Conservation (phyloP, 2,329 filamentous ascomycete genomes). For the Fusarium mexicanum region DNA sequence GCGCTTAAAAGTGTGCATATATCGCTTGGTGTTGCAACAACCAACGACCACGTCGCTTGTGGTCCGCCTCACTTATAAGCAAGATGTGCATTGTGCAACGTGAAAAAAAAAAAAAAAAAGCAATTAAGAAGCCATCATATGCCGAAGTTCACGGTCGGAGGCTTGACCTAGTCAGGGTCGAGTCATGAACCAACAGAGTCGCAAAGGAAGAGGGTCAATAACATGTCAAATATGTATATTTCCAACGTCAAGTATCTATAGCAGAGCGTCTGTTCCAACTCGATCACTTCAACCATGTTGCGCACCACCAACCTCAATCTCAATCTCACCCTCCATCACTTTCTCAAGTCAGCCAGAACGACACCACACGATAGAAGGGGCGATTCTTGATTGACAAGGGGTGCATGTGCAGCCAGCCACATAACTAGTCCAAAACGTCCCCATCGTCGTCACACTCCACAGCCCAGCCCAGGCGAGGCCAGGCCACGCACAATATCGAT, state of each 20-base stretch:
- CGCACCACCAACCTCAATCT: not conserved
- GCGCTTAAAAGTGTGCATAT: not conserved
- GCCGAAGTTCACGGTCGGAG: not conserved
- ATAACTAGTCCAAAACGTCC: not conserved
- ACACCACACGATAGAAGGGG: not conserved
- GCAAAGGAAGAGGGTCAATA: not conserved
- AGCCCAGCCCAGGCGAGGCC: not conserved
- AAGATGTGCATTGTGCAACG: not conserved
- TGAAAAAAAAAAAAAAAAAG: not conserved
- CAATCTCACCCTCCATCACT: not conserved
- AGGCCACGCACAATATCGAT: not conserved
- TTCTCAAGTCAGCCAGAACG: not conserved
- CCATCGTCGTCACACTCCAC: not conserved
- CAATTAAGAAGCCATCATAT: not conserved
- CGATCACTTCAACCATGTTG: not conserved
- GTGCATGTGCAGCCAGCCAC: not conserved
- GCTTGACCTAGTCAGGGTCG: not conserved
- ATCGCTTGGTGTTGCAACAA: not conserved
- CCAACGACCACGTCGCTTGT: not conserved
- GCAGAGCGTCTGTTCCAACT: not conserved
- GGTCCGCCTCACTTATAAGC: not conserved
- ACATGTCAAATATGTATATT: not conserved
- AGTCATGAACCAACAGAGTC: not conserved
- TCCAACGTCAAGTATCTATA: not conserved
- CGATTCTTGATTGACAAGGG: not conserved